Evolutionary conservation across 306 rosid genomes (phyloP).

Genomic region (Medicago lupulina): DNA sequence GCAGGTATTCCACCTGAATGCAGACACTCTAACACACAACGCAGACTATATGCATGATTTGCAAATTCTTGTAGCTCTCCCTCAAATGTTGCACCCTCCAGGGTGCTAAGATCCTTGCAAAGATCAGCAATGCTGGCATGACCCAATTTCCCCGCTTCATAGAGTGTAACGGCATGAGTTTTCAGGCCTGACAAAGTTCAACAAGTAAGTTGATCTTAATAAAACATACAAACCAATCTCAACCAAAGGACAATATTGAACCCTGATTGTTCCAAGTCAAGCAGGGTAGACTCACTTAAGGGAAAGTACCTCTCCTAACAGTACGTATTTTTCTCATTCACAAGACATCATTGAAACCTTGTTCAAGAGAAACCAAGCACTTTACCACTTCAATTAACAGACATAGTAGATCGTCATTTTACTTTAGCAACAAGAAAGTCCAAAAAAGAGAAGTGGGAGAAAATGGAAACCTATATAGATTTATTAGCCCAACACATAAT

Average conservation of each 20-base stretch:
- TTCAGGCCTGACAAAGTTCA: slow-evolving; percentile 76
- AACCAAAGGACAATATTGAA: background rate
- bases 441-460: background rate
- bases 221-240: background rate
- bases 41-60: slow-evolving; percentile 94
- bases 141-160: slow-evolving; percentile 95
- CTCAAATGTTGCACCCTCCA: slow-evolving; percentile 89
- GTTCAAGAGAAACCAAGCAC: background rate
- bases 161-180: slow-evolving; percentile 97
- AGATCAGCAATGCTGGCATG: slow-evolving; percentile 92
- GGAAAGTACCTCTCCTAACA: background rate
- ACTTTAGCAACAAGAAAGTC: background rate
- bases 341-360: background rate
- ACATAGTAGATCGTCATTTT: background rate
- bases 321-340: background rate
- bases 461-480: background rate
- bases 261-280: slow-evolving; percentile 1
- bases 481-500: background rate
- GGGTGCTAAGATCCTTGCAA: slow-evolving; percentile 87
- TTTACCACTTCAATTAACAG: background rate
- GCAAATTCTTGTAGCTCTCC: slow-evolving; percentile 97
- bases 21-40: slow-evolving; percentile 88
- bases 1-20: slow-evolving; percentile 78
- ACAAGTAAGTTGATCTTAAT: slow-evolving; percentile 21
- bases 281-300: background rate